phyloP scores from a whole-genome alignment of 2,329 filamentous ascomycete species.

The Colletotrichum theobromicola region DNA sequence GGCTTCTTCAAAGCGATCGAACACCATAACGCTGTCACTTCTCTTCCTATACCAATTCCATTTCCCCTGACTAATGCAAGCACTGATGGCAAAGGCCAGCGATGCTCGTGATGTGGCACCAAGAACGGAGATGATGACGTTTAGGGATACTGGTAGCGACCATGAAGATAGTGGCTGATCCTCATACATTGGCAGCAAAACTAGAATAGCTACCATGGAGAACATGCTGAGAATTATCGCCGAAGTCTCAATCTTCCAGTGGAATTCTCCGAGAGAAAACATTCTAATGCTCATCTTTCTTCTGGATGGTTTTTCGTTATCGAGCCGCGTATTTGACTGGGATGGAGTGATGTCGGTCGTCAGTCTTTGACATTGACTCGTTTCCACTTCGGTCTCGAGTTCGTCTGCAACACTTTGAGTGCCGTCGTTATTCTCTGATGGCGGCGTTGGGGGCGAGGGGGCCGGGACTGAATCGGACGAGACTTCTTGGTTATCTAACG shows the following conservation, averaged over 20 bases:
- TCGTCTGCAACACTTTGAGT: no score
- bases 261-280: no score
- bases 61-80: background rate
- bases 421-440: no score
- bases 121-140: background rate
- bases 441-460: no score
- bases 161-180: background rate
- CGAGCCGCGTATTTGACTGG: no score
- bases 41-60: background rate
- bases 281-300: no score
- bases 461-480: no score
- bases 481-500: no score
- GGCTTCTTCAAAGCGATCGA: background rate
- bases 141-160: background rate
- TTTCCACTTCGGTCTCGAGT: no score
- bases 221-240: background rate
- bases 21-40: background rate
- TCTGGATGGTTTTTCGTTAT: no score
- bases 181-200: background rate
- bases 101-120: background rate
- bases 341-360: no score
- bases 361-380: no score
- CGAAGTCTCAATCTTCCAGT: background rate
- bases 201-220: background rate
- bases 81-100: background rate